Percentiles rank a stretch among this genome's conserved stretches.
These are phyloP conservation scores for Talaromyces rugulosus DNA, from an alignment of 2,329 filamentous ascomycete species.

Conservation along the genomic window DNA sequence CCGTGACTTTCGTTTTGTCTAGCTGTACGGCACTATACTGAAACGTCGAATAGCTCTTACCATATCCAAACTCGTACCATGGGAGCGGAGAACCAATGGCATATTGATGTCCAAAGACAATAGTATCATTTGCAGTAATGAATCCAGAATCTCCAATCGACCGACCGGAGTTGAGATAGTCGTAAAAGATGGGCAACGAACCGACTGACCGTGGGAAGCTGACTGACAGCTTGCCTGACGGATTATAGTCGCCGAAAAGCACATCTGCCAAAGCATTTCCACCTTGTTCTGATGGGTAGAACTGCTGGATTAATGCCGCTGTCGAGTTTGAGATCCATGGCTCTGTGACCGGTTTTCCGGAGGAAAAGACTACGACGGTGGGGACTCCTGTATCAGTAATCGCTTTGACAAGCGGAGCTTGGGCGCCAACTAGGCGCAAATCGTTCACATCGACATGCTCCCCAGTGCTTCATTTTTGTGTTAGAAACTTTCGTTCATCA, in stretches of 20 bases:
- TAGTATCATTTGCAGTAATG: slow-evolving; percentile 52
- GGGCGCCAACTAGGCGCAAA: slow-evolving; percentile 66
- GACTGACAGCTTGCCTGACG: slow-evolving; percentile 62
- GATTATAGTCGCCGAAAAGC: slow-evolving; percentile 61
- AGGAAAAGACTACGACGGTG: slow-evolving; percentile 64
- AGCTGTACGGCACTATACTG: slow-evolving; percentile 41
- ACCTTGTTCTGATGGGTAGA: slow-evolving; percentile 68
- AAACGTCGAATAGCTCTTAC: slow-evolving; percentile 62
- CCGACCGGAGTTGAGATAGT: slow-evolving; percentile 65
- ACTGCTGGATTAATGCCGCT: slow-evolving; percentile 66
- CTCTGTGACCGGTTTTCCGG: slow-evolving; percentile 69
- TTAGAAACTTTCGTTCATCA: background rate
- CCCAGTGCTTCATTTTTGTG: slow-evolving; percentile 47
- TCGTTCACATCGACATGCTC: slow-evolving; percentile 66
- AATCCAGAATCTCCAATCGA: slow-evolving; percentile 50
- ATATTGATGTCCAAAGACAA: slow-evolving; percentile 63
- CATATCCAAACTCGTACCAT: slow-evolving; percentile 64
- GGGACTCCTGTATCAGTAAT: slow-evolving; percentile 65
- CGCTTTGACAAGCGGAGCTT: slow-evolving; percentile 61
- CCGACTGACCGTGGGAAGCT: slow-evolving; percentile 65
- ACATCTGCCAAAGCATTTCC: slow-evolving; percentile 64
- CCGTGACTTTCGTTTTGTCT: slow-evolving; percentile 45
- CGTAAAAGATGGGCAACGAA: slow-evolving; percentile 66
- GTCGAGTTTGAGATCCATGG: slow-evolving; percentile 66
- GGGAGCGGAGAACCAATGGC: slow-evolving; percentile 58